These are phyloP conservation scores for Bryopsis sp. DNA, from an alignment of 139 green algal species.

Conservation along the genomic window DNA sequence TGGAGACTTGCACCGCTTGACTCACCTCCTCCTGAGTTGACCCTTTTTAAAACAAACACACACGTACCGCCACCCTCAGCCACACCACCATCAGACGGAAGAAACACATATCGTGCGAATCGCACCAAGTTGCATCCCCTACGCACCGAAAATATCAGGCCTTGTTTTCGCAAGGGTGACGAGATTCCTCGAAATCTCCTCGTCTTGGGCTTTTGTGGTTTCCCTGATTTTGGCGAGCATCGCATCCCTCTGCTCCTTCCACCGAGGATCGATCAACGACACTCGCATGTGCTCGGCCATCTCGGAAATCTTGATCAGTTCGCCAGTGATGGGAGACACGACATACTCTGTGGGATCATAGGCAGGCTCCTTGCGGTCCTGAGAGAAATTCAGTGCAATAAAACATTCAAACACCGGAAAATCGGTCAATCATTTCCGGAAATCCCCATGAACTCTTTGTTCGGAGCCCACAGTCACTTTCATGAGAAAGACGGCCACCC, in stretches of 20 bases:
- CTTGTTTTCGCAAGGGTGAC: constrained; percentile 66
- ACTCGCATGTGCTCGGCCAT: constrained; percentile 89
- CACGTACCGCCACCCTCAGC: not conserved
- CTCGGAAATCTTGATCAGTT: constrained; percentile 60
- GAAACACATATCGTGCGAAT: no score
- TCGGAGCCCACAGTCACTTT: no score
- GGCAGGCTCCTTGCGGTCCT: not conserved
- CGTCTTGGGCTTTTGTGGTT: constrained; percentile 74
- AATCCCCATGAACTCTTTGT: no score
- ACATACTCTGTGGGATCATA: constrained; percentile 72
- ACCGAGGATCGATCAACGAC: constrained; percentile 84
- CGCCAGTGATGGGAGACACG: constrained; percentile 92
- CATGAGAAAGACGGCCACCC: no score
- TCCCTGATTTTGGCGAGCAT: constrained; percentile 87
- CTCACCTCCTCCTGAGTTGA: constrained; percentile 77
- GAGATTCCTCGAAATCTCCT: constrained; percentile 92
- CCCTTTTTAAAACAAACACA: constrained; percentile 26
- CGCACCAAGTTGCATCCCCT: not conserved
- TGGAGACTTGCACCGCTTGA: constrained; percentile 39
- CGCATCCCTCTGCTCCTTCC: constrained; percentile 83
- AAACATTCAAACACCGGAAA: no score
- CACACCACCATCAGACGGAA: not conserved
- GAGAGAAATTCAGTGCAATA: not conserved
- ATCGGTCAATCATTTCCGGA: no score
- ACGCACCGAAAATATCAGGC: constrained; percentile 90